phyloP scores from a whole-genome alignment of 768 basidiomycete genomes.

The Tylopilus felleus region DNA sequence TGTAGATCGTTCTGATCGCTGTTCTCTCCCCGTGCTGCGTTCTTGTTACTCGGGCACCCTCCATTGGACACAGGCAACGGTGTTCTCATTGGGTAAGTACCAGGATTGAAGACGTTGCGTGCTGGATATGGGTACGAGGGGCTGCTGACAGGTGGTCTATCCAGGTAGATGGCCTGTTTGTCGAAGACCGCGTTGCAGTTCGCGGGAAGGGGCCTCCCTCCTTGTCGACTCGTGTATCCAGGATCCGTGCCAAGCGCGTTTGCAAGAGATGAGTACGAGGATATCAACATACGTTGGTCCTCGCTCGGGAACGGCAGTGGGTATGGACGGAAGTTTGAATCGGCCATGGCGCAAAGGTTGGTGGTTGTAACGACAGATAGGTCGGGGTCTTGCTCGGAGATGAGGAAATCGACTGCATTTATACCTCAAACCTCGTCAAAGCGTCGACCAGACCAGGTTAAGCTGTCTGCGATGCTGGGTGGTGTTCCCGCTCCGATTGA shows the following conservation, averaged over 20 bases:
- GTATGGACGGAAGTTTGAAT: constrained; percentile 13
- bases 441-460: constrained; percentile 3
- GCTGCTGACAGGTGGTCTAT: constrained; percentile 15
- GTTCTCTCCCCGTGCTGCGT: not conserved
- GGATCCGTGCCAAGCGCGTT: constrained; percentile 21
- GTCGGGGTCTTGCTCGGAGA: not conserved
- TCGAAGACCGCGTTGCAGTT: constrained; percentile 7
- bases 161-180: constrained; percentile 16
- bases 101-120: constrained; percentile 27
- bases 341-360: constrained; percentile 16
- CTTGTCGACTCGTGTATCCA: constrained; percentile 8
- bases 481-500: not conserved
- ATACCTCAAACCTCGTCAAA: constrained; percentile 20
- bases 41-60: not conserved
- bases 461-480: not conserved
- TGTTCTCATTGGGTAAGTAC: constrained; percentile 12
- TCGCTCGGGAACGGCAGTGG: constrained; percentile 21
- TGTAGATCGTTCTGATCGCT: not conserved
- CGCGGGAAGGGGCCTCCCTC: not conserved
- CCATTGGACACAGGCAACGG: constrained; percentile 8
- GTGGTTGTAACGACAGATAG: not conserved
- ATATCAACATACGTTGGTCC: constrained; percentile 12
- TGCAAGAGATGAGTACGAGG: constrained; percentile 26
- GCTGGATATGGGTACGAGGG: constrained; percentile 30
- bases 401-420: constrained; percentile 12